phyloP scores from a whole-genome alignment of 2,329 filamentous ascomycete genomes.

The Coccinonectria pachysandricola region DNA sequence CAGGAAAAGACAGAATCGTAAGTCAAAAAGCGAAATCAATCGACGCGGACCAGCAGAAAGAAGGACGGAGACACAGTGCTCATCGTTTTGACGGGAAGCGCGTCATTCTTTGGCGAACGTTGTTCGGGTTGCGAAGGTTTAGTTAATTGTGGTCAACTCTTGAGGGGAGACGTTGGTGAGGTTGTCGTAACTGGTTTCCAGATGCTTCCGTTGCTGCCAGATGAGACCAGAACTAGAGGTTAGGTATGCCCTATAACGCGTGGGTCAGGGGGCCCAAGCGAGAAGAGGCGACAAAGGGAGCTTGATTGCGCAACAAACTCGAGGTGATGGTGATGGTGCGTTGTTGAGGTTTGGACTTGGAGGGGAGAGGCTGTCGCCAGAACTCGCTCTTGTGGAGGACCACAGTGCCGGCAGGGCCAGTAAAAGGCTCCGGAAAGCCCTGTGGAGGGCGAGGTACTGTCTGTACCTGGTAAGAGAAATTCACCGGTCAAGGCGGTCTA shows the following conservation, averaged over 20 bases:
- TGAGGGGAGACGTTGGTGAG: constrained; percentile 6
- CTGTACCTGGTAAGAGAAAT: constrained; percentile 8
- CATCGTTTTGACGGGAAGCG: constrained; percentile 40
- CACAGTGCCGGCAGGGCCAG: too few relatives aligned
- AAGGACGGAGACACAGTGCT: constrained; percentile 40
- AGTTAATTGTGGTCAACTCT: constrained; percentile 8
- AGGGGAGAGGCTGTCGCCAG: constrained; percentile 15
- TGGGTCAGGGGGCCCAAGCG: constrained; percentile 8
- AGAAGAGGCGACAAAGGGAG: constrained; percentile 3
- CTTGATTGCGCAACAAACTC: constrained; percentile 1
- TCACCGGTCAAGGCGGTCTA: too few relatives aligned
- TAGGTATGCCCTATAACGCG: constrained; percentile 10
- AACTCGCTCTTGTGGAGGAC: constrained; percentile 6
- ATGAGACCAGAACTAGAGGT: constrained; percentile 5
- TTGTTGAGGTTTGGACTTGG: constrained; percentile 11
- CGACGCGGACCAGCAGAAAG: constrained; percentile 39
- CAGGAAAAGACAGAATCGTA: constrained; percentile 22
- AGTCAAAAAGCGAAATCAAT: constrained; percentile 47
- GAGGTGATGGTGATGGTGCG: constrained; percentile 11
- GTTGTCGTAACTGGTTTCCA: too few relatives aligned
- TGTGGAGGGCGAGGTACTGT: not conserved
- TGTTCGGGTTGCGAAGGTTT: too few relatives aligned
- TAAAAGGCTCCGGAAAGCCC: too few relatives aligned
- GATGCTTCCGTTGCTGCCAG: too few relatives aligned
- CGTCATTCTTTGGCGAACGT: constrained; percentile 22